phyloP scores from a whole-genome alignment of 2,329 filamentous ascomycete species.

The Diaporthe citrichinensis region DNA sequence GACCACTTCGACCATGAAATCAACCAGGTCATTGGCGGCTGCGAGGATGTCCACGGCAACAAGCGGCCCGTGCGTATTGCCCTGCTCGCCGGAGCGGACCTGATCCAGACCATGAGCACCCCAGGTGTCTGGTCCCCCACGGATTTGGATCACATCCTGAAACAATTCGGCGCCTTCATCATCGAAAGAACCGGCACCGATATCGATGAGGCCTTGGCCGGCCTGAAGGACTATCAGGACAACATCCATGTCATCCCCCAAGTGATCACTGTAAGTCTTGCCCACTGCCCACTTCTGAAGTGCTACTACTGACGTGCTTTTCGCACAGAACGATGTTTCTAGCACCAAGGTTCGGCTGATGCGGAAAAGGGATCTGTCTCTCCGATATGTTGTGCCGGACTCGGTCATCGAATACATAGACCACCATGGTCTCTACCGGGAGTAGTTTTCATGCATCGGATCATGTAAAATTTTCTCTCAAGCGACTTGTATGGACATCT shows the following conservation, averaged over 20 bases:
- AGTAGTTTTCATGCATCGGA: slow-evolving; percentile 47
- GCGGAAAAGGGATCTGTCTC: slow-evolving; percentile 83
- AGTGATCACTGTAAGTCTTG: slow-evolving; percentile 83
- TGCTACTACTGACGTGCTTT: neutral
- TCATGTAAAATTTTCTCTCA: neutral
- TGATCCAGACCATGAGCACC: slow-evolving; percentile 81
- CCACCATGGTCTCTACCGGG: slow-evolving; percentile 75
- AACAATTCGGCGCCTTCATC: slow-evolving; percentile 86
- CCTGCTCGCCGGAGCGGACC: slow-evolving; percentile 81
- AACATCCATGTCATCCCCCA: slow-evolving; percentile 92
- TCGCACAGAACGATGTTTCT: slow-evolving; percentile 75
- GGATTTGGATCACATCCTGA: slow-evolving; percentile 90
- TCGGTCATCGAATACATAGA: slow-evolving; percentile 83
- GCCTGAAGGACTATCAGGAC: slow-evolving; percentile 84
- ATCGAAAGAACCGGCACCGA: slow-evolving; percentile 92
- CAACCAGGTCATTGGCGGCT: slow-evolving; percentile 82
- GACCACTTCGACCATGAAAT: slow-evolving; percentile 92
- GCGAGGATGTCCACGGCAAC: slow-evolving; percentile 76
- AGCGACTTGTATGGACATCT: slow-evolving; percentile 31
- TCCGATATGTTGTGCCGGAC: slow-evolving; percentile 81
- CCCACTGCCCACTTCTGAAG: slow-evolving; percentile 53
- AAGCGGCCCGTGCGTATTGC: slow-evolving; percentile 81
- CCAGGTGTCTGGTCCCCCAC: slow-evolving; percentile 85
- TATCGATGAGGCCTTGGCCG: slow-evolving; percentile 88
- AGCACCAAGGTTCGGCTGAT: slow-evolving; percentile 45